Evolutionary conservation across 1,139 yeast genomes (phyloP).

Genomic region (Candida neerlandica): DNA sequence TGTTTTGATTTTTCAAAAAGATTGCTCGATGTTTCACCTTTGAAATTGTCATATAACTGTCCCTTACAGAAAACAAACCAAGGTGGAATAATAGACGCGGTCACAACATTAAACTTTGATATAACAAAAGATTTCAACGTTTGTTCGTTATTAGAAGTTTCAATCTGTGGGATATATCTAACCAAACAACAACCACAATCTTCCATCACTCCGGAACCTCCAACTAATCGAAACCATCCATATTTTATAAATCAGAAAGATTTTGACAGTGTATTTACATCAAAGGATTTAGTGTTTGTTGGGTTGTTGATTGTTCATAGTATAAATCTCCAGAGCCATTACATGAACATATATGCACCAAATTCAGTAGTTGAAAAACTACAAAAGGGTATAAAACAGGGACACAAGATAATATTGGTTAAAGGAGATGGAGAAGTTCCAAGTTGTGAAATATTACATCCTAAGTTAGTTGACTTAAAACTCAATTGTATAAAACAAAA

Average conservation of each 20-base stretch:
- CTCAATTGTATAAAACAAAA: slow-evolving; percentile 15
- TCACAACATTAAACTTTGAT: slow-evolving; percentile 40
- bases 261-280: neutral
- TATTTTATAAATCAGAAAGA: slow-evolving; percentile 9
- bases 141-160: slow-evolving; percentile 50
- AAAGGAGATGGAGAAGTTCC: slow-evolving; percentile 68
- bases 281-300: slow-evolving; percentile 18
- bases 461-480: slow-evolving; percentile 21
- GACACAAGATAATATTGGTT: slow-evolving; percentile 47
- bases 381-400: slow-evolving; percentile 22
- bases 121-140: slow-evolving; percentile 25
- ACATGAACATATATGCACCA: slow-evolving; percentile 65
- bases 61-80: neutral
- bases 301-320: slow-evolving; percentile 65
- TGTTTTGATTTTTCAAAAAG: slow-evolving; percentile 52
- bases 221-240: neutral
- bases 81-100: slow-evolving; percentile 20
- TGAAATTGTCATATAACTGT: slow-evolving; percentile 42
- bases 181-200: slow-evolving; percentile 8
- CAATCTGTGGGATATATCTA: slow-evolving; percentile 52
- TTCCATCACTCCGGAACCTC: neutral
- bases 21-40: slow-evolving; percentile 49
- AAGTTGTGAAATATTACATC: slow-evolving; percentile 33
- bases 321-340: slow-evolving; percentile 41
- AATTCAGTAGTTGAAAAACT: slow-evolving; percentile 17